These are phyloP conservation scores for Lipomyces starkeyi DNA, from an alignment of 805 yeast genomes.

Conservation along the genomic window DNA sequence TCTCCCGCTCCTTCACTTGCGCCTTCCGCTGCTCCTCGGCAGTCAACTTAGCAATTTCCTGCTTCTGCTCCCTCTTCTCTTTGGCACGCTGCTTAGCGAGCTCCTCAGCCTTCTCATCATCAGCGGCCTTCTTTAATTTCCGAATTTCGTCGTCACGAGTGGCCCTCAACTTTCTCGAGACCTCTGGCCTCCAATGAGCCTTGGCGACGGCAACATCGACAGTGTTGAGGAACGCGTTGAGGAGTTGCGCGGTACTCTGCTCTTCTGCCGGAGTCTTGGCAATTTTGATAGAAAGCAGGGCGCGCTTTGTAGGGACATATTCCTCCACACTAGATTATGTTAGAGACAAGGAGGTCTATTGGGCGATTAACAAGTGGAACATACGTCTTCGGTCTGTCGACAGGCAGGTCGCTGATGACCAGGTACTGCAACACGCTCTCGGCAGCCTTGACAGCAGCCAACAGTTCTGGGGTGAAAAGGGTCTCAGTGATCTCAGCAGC, in stretches of 20 bases:
- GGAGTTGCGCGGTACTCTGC: conserved; percentile 55
- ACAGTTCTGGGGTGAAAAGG: conserved; percentile 54
- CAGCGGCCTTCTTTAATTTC: conserved; percentile 72
- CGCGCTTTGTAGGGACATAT: conserved; percentile 56
- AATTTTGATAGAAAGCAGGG: conserved; percentile 60
- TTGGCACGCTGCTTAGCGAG: conserved; percentile 72
- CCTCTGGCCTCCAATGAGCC: conserved; percentile 71
- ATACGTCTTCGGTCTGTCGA: conserved; percentile 66
- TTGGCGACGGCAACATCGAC: conserved; percentile 63
- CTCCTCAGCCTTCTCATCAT: conserved; percentile 62
- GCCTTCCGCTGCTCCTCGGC: conserved; percentile 81
- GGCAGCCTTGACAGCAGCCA: conserved; percentile 52
- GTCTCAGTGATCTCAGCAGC: conserved; percentile 77
- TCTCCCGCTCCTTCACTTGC: conserved; percentile 79
- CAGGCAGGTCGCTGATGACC: conserved; percentile 83
- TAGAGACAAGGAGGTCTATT: not conserved
- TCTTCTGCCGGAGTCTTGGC: conserved; percentile 59
- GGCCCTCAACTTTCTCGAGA: conserved; percentile 74
- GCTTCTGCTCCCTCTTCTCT: conserved; percentile 57
- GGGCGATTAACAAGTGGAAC: not conserved
- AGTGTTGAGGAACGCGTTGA: conserved; percentile 62
- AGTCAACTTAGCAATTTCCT: conserved; percentile 55
- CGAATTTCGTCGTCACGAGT: conserved; percentile 76
- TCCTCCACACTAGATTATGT: conserved; percentile 49
- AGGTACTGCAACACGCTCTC: conserved; percentile 64